A percentile compares a stretch with the other conserved stretches of the same genome.
Conservation (phyloP, 1,284 basidiomycete species). For the Limonomyces culmigenus region DNA sequence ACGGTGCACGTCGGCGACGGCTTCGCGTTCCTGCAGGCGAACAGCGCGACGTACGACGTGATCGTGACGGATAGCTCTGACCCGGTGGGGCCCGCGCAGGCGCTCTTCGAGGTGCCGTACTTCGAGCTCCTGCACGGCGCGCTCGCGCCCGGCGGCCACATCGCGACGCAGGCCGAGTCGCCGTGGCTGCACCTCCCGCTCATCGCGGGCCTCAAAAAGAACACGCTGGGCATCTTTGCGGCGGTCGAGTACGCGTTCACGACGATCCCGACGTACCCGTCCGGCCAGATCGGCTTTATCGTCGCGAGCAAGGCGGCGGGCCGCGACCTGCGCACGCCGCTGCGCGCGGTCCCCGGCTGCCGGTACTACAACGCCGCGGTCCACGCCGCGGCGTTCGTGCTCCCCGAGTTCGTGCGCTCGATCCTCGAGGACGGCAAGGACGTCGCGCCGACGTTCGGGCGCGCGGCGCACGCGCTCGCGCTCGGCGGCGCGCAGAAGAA, state of each 20-base stretch:
- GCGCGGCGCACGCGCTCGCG: constrained; percentile 20
- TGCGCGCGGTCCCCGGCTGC: constrained; percentile 54
- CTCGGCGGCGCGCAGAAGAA: constrained; percentile 22
- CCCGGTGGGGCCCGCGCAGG: constrained; percentile 89
- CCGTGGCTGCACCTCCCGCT: constrained; percentile 90
- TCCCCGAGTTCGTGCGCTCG: constrained; percentile 83
- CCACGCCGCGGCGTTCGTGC: constrained; percentile 74
- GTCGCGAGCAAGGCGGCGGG: constrained; percentile 71
- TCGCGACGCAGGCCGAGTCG: constrained; percentile 94
- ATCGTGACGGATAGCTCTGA: constrained; percentile 99
- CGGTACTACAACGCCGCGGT: constrained; percentile 81
- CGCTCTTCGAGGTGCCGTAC: constrained; percentile 95
- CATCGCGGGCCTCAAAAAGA: constrained; percentile 66
- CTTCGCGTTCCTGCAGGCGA: constrained; percentile 90
- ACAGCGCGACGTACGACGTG: constrained; percentile 86
- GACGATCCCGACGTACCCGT: constrained; percentile 95
- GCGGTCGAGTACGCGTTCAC: constrained; percentile 88
- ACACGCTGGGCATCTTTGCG: constrained; percentile 69
- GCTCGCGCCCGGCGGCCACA: constrained; percentile 80
- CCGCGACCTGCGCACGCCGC: constrained; percentile 54
- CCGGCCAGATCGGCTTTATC: constrained; percentile 94
- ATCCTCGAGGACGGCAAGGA: constrained; percentile 59
- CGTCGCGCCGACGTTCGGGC: constrained; percentile 53
- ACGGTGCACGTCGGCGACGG: constrained; percentile 89
- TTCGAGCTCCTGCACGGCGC: constrained; percentile 90